Evolutionary conservation across 192 early-diverging fungal genomes (phyloP), one percentile per base, ranked within the genome.

Genomic region (Borealophlyctis nickersoniae): DNA sequence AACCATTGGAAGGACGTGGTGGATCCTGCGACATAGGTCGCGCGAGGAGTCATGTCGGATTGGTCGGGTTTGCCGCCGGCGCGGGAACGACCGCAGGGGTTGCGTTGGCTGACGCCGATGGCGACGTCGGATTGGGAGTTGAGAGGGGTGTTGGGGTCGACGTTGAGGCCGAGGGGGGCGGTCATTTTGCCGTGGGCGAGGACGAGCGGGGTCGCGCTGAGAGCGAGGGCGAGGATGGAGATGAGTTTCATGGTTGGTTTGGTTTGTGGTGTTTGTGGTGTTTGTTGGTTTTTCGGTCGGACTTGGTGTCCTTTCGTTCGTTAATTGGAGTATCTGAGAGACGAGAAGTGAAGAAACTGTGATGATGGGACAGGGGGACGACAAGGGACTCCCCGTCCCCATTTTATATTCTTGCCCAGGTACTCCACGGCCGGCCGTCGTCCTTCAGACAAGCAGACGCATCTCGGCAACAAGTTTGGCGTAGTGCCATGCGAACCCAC

Each of bases 111-210:
- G 32, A 68, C 66, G 14, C 58, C 66, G 66, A 68, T 24, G 2
- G 66, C 66, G 34, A 68, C 66, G 51, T 68, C 66, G 9, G 58
- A 39, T 55, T 68, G 66, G n/a, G 58, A 61, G 49, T 58, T 51
- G 19, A 68, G 66, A 29, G 50, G 58, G 57, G 59, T 32, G 22
- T 29, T 45, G 31, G 66, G 58, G 39, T 68, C 28, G 59, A 68
- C 66, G 52, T 68, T 68, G 29, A 68, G 52, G 56, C 66, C 66
- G 49, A 68, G 66, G 16, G 66, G 66, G 2, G 23, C 58, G 48
- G 36, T 59, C 4, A 68, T 50, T 57, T 68, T 68, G 33, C 58
- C 57, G 35, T 68, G 66, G 0, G 66, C 66, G 26, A 54, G 56
- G 30, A 59, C 65, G 36, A 19, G 4, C n/a, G n/a, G n/a, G n/a